Base-by-base conservation (phyloP, 169 alveolate genomes). In the Toxoplasma gondii region DNA sequence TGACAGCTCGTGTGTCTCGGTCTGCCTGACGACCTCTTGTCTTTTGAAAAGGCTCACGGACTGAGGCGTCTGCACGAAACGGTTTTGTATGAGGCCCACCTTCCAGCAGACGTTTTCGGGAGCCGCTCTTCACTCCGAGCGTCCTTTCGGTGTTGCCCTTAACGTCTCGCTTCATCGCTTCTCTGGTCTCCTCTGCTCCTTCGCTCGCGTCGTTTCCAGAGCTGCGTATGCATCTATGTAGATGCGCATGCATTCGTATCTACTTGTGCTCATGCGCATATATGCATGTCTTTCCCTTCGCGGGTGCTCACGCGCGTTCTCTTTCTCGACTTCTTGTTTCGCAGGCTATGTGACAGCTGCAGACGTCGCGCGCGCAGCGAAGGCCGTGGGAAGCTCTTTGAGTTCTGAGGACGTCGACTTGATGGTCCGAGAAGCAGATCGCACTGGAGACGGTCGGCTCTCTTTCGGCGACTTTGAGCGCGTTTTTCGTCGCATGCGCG, bases 401-500 rank as follows among this genome's bases (percentile, higher is more conserved):
- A 31, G 70, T 41, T 0, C 39, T 10, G 90, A 39, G 41, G 90
- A 82, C 5, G 41, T 82, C 69, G 90, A 41, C 27, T 36, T 82
- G 70, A 82, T 82, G 90, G 67, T 82, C 34, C 34, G 90, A 19
- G 90, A 82, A n/a, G 90, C 70, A 9, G 90, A 39, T 41, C 54
- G 54, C 12, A 67, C 16, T 12, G 70, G 41, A 36, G 90, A 44
- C 54, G 67, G 67, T 7, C 69, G 90, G 22, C 69, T 82, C 27
- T 2, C 67, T 12, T 45, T 82, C 31, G 36, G 27, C 16, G 90
- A 82, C 41, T 82, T 82, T 70, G 49, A 82, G 69, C 31, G 90
- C 0, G 67, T 82, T 22, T 82, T 82, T 31, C 34, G 41, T 9
- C 90, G 90, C 90, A 36, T 82, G 41, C 34, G 36, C 10, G 78